phyloP scores from a whole-genome alignment of 345 rosid species.

The Gossypium bickii region DNA sequence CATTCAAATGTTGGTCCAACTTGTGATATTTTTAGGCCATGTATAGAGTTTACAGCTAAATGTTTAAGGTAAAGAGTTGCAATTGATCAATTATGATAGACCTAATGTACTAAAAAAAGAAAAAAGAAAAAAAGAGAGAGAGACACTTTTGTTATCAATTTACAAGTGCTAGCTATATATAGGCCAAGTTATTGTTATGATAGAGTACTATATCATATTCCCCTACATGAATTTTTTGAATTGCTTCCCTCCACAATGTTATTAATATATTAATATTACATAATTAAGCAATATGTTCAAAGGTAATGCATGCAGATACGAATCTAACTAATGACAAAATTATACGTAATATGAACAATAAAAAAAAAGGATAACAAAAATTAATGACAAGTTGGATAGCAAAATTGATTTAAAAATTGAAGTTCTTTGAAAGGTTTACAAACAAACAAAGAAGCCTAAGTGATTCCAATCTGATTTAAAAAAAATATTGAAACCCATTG shows the following conservation, averaged over 20 bases:
- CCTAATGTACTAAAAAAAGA: no score
- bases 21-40: no score
- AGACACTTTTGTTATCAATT: not conserved
- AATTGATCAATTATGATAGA: no score
- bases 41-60: no score
- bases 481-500: not conserved
- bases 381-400: not conserved
- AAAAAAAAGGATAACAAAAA: not conserved
- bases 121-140: no score
- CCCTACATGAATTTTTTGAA: not conserved
- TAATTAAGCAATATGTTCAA: not conserved
- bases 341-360: no score
- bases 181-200: not conserved
- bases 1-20: no score
- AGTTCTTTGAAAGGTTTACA: not conserved
- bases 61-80: no score
- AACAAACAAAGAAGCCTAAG: not conserved
- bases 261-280: not conserved
- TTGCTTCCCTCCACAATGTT: not conserved
- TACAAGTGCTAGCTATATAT: not conserved
- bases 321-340: not conserved
- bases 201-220: not conserved
- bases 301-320: not conserved
- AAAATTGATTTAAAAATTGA: not conserved
- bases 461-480: no score